A percentile compares a stretch with the other conserved stretches of the same genome.
Conservation (phyloP, 2,329 filamentous ascomycete species). For the Ophidiomyces ophidiicola region DNA sequence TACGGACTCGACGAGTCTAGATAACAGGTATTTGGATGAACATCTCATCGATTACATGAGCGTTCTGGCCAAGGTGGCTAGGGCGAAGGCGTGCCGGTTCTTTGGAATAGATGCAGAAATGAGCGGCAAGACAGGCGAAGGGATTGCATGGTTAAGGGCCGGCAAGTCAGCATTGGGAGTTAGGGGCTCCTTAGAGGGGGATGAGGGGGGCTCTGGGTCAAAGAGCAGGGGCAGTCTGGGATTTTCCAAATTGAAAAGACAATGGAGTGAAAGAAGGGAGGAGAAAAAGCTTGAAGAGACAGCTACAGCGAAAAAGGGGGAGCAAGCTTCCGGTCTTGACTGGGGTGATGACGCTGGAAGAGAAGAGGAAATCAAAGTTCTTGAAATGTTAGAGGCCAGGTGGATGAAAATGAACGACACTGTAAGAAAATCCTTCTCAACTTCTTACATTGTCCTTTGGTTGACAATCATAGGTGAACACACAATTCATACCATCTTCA, state of each 20-base stretch:
- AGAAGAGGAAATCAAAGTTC: slow-evolving; percentile 69
- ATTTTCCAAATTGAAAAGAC: slow-evolving; percentile 53
- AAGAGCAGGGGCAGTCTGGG: slow-evolving; percentile 21
- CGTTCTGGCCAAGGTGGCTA: slow-evolving; percentile 60
- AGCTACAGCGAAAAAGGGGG: slow-evolving; percentile 26
- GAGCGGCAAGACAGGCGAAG: slow-evolving; percentile 67
- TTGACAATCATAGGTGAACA: slow-evolving; percentile 53
- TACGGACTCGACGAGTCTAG: slow-evolving; percentile 12
- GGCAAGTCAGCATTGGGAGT: slow-evolving; percentile 65
- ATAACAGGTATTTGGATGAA: slow-evolving; percentile 46
- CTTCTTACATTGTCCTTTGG: neutral
- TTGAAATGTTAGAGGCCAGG: slow-evolving; percentile 76
- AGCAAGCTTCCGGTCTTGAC: slow-evolving; percentile 23
- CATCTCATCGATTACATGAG: slow-evolving; percentile 61
- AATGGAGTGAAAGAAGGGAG: slow-evolving; percentile 63
- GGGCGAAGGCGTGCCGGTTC: slow-evolving; percentile 79
- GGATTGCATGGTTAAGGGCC: slow-evolving; percentile 73
- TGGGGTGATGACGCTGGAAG: slow-evolving; percentile 66
- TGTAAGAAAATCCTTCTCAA: slow-evolving; percentile 39
- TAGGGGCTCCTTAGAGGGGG: slow-evolving; percentile 24
- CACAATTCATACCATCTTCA: slow-evolving; percentile 60
- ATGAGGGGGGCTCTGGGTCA: slow-evolving; percentile 32
- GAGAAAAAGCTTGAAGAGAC: slow-evolving; percentile 60
- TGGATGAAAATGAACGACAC: slow-evolving; percentile 93
- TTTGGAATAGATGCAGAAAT: slow-evolving; percentile 82